phyloP scores from a whole-genome alignment of 2,329 filamentous ascomycete genomes.

The Monosporascus sp. region DNA sequence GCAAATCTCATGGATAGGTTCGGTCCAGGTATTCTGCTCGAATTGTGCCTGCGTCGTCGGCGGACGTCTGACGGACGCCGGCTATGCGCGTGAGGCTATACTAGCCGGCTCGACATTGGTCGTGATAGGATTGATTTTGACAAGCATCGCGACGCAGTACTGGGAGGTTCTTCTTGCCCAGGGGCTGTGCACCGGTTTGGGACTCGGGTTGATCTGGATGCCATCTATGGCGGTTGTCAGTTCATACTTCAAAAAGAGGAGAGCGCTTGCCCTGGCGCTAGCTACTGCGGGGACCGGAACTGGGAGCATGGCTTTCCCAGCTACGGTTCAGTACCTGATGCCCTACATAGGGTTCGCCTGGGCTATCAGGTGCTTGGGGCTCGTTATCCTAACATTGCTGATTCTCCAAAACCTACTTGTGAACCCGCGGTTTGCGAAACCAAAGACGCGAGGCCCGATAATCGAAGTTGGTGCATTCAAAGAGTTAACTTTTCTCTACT shows the following conservation, averaged over 20 bases:
- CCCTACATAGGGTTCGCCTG: slow-evolving; percentile 60
- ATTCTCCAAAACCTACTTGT: slow-evolving; percentile 37
- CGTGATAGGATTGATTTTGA: slow-evolving; percentile 32
- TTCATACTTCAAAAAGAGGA: slow-evolving; percentile 54
- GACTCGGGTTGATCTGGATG: slow-evolving; percentile 25
- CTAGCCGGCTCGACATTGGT: slow-evolving; percentile 32
- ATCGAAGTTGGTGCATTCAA: slow-evolving; percentile 47
- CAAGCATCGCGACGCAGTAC: slow-evolving; percentile 31
- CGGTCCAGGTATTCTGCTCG: slow-evolving; percentile 33
- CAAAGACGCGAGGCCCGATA: slow-evolving; percentile 37
- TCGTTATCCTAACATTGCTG: slow-evolving; percentile 50
- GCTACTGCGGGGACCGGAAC: slow-evolving; percentile 56
- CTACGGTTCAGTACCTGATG: slow-evolving; percentile 51
- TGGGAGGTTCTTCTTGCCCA: slow-evolving; percentile 41
- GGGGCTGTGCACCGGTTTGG: slow-evolving; percentile 49
- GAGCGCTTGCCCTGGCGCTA: slow-evolving; percentile 54
- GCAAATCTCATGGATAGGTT: slow-evolving; percentile 42
- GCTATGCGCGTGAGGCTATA: slow-evolving; percentile 26
- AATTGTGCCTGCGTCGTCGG: slow-evolving; percentile 26
- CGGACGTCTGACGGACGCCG: slow-evolving; percentile 28
- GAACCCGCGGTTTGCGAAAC: slow-evolving; percentile 40
- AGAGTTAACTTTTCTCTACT: slow-evolving; percentile 40
- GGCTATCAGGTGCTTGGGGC: slow-evolving; percentile 57
- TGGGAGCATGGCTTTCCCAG: slow-evolving; percentile 61
- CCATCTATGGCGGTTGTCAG: slow-evolving; percentile 44